These are phyloP conservation scores for Penicillium brevicompactum DNA, from an alignment of 2,329 filamentous ascomycete genomes.

Conservation along the genomic window DNA sequence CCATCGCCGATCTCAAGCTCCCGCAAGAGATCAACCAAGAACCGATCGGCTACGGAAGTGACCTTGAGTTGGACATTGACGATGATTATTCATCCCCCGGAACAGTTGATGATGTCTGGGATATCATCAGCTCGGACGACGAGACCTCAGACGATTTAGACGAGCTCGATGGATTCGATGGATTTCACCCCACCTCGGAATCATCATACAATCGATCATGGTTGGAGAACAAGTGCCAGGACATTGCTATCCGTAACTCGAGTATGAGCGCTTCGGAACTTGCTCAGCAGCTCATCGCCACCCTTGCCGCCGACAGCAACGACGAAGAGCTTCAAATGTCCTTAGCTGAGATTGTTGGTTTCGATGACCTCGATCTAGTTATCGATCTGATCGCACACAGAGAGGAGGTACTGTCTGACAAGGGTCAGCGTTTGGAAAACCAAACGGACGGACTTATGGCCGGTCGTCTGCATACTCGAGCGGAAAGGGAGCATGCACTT, in stretches of 20 bases:
- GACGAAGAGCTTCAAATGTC: constrained; percentile 91
- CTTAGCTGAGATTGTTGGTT: constrained; percentile 86
- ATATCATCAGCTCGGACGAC: constrained; percentile 77
- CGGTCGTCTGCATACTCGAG: constrained; percentile 68
- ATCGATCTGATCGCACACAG: constrained; percentile 85
- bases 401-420: constrained; percentile 61
- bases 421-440: constrained; percentile 30
- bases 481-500: constrained; percentile 78
- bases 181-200: constrained; percentile 32
- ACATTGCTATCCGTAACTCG: constrained; percentile 65
- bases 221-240: constrained; percentile 69
- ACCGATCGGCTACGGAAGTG: constrained; percentile 52
- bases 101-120: constrained; percentile 82
- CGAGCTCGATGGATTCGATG: constrained; percentile 53
- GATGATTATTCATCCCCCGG: constrained; percentile 64
- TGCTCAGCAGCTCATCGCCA: constrained; percentile 73
- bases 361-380: constrained; percentile 89
- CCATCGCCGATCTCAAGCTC: constrained; percentile 72
- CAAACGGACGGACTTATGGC: constrained; percentile 50
- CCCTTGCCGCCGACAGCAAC: constrained; percentile 68
- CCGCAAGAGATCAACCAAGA: constrained; percentile 51
- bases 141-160: constrained; percentile 67
- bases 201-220: constrained; percentile 63
- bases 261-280: constrained; percentile 71
- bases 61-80: constrained; percentile 61